Percentiles rank a stretch among this genome's conserved stretches.
Conservation (phyloP, 305 asterid genomes). For the Fraxinus dipetala region DNA sequence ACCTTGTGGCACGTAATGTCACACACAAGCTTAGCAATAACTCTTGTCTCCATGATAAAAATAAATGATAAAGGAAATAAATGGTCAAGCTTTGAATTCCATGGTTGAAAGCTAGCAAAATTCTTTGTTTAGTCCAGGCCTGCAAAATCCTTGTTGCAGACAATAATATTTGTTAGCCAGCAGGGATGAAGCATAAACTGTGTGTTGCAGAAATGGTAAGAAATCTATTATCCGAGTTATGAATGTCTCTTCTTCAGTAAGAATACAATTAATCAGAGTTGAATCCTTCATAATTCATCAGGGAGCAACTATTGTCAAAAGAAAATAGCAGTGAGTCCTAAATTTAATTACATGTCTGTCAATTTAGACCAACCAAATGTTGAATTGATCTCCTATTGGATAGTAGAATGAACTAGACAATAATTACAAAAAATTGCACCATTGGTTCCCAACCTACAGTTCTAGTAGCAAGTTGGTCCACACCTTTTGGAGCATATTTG, state of each 20-base stretch:
- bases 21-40: not conserved
- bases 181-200: not conserved
- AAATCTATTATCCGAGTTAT: not conserved
- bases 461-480: not conserved
- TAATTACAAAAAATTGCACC: not conserved
- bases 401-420: not conserved
- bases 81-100: not conserved
- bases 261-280: not conserved
- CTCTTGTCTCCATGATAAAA: not conserved
- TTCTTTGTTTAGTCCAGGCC: conserved; percentile 11
- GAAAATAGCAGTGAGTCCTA: not conserved
- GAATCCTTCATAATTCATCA: not conserved
- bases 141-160: conserved; percentile 11
- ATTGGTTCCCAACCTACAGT: not conserved
- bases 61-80: not conserved
- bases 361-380: not conserved
- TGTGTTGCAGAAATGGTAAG: not conserved
- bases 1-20: not conserved
- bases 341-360: not conserved
- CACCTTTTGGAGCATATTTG: not conserved
- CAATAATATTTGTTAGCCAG: not conserved
- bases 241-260: not conserved
- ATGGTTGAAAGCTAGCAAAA: not conserved
- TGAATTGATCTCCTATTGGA: not conserved
- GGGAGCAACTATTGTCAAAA: not conserved